A percentile compares a stretch with the other conserved stretches of the same genome.
phyloP scores from a whole-genome alignment of 2,329 filamentous ascomycete genomes.

The Cladorrhinum sp. region DNA sequence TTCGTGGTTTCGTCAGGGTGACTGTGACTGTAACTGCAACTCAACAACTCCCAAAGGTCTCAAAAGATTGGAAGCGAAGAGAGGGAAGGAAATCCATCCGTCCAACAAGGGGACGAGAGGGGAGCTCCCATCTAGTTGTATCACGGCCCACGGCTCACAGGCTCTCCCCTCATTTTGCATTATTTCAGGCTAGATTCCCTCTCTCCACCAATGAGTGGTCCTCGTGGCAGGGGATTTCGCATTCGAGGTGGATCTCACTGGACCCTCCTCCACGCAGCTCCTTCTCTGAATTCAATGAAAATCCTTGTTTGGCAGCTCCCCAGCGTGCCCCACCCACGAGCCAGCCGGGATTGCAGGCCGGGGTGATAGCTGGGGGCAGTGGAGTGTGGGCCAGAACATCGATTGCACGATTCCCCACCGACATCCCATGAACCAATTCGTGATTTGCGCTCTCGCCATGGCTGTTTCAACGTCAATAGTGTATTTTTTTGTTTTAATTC shows the following conservation, averaged over 20 bases:
- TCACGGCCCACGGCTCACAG: neutral
- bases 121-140: conserved; percentile 4
- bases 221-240: too few relatives aligned
- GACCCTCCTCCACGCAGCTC: neutral
- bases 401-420: conserved; percentile 2
- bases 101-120: neutral
- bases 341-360: neutral
- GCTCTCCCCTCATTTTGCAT: neutral
- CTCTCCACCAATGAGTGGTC: too few relatives aligned
- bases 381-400: neutral
- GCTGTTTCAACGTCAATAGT: neutral
- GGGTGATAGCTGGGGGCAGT: neutral
- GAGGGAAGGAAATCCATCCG: neutral
- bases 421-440: neutral
- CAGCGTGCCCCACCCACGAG: neutral
- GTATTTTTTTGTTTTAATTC: neutral
- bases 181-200: neutral
- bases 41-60: neutral
- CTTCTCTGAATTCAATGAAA: neutral
- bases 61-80: neutral
- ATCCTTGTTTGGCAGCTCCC: neutral
- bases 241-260: neutral
- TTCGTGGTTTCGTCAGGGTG: neutral
- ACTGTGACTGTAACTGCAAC: neutral
- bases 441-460: neutral